A percentile compares a stretch with the other conserved stretches of the same genome.
Conservation (phyloP, 2,329 filamentous ascomycete genomes). For the Venturia asperata region DNA sequence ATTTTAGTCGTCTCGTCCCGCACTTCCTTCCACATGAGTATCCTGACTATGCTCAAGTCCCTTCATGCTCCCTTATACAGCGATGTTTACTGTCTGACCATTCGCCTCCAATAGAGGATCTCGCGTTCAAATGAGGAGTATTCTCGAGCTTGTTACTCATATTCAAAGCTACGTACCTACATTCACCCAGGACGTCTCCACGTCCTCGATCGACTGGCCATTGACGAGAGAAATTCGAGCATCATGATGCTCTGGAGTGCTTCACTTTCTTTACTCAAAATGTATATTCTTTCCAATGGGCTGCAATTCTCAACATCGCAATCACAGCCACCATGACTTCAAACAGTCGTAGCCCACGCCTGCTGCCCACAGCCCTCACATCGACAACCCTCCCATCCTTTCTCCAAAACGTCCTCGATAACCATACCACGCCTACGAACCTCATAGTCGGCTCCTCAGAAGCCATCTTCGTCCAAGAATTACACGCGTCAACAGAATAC, state of each 20-base stretch:
- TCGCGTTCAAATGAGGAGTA: too few relatives aligned
- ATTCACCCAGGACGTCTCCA: neutral
- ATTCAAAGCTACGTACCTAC: neutral
- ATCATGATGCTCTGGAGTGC: neutral
- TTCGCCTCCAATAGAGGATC: too few relatives aligned
- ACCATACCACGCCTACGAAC: conserved; percentile 52
- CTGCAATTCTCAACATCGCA: neutral
- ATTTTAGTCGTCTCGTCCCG: neutral
- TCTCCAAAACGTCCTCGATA: conserved; percentile 43
- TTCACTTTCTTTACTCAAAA: neutral
- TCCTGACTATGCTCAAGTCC: neutral
- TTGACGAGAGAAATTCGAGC: neutral
- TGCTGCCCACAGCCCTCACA: conserved; percentile 33
- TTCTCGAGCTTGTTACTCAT: neutral
- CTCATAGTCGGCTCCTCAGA: conserved; percentile 64
- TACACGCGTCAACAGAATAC: conserved; percentile 44
- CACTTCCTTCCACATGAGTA: neutral
- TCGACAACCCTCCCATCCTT: conserved; percentile 32
- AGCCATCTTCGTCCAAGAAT: conserved; percentile 55
- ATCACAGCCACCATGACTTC: neutral
- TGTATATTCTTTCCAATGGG: neutral
- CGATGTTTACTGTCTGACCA: too few relatives aligned
- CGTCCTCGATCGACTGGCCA: neutral
- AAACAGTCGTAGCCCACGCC: neutral
- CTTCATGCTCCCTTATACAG: too few relatives aligned